Conservation (phyloP, 345 rosid species). For the Camelina sativa region DNA sequence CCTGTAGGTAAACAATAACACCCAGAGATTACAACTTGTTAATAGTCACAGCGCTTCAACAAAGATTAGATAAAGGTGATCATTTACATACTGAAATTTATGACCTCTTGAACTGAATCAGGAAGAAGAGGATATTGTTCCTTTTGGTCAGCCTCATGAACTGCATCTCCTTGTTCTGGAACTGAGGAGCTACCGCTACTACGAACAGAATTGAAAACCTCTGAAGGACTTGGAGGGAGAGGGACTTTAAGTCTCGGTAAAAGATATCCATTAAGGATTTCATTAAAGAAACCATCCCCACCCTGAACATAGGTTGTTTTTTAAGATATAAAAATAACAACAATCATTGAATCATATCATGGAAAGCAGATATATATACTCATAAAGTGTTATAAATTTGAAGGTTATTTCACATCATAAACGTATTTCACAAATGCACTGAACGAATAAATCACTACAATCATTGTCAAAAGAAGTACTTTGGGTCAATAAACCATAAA, state of each 20-base stretch:
- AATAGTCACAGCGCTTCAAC: conserved; percentile 20
- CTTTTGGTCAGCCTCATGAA: conserved; percentile 47
- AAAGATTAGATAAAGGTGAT: conserved; percentile 30
- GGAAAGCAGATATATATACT: conserved; percentile 10
- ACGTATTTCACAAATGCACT: conserved; percentile 6
- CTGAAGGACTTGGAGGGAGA: conserved; percentile 75
- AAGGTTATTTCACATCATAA: conserved; percentile 1
- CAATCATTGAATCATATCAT: not conserved
- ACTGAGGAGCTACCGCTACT: conserved; percentile 45
- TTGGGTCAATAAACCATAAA: not conserved
- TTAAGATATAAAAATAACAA: not conserved
- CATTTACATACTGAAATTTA: conserved; percentile 50
- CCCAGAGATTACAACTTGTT: conserved; percentile 34
- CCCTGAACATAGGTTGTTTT: conserved; percentile 54
- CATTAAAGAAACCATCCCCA: conserved; percentile 98
- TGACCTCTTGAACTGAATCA: conserved; percentile 42
- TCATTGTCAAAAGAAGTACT: not conserved
- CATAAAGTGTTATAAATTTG: not conserved
- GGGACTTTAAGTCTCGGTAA: conserved; percentile 79
- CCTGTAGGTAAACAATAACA: conserved; percentile 49
- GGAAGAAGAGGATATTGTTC: conserved; percentile 65
- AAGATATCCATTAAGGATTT: conserved; percentile 86
- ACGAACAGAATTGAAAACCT: conserved; percentile 51
- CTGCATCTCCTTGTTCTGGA: conserved; percentile 45
- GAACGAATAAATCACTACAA: conserved; percentile 8